phyloP scores from a whole-genome alignment of 2,329 filamentous ascomycete genomes.

The Acrocalymma vagum region DNA sequence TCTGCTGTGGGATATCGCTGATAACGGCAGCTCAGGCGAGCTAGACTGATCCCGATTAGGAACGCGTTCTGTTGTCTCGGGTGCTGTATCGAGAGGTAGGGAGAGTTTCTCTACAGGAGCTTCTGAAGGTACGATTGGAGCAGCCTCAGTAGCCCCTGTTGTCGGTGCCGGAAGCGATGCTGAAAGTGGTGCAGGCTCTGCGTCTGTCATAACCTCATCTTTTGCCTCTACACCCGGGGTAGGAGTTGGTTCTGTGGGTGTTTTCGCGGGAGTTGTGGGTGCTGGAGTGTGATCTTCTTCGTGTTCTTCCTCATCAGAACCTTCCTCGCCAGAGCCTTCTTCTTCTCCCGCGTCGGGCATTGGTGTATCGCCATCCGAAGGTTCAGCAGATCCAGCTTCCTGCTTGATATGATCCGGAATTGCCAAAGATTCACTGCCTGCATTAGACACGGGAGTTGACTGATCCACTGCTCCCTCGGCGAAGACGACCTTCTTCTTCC shows the following conservation, averaged over 20 bases:
- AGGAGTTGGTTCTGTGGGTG: conserved; percentile 19
- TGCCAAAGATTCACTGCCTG: conserved; percentile 32
- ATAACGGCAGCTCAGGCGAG: conserved; percentile 54
- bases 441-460: conserved; percentile 31
- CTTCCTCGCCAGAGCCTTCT: conserved; percentile 58
- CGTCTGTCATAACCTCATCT: conserved; percentile 9
- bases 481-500: conserved; percentile 77
- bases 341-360: conserved; percentile 56
- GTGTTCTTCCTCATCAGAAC: conserved; percentile 56
- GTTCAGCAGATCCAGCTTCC: conserved; percentile 52
- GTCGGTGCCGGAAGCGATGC: neutral
- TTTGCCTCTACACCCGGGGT: conserved; percentile 21
- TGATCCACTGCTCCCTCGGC: conserved; percentile 53
- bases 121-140: conserved; percentile 8
- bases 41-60: conserved; percentile 45
- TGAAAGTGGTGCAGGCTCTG: conserved; percentile 8
- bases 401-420: conserved; percentile 39
- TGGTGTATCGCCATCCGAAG: conserved; percentile 47
- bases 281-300: conserved; percentile 58
- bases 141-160: neutral
- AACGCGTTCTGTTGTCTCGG: conserved; percentile 11
- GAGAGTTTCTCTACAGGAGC: conserved; percentile 13
- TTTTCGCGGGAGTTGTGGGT: conserved; percentile 43
- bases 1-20: conserved; percentile 46
- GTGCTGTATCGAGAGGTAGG: conserved; percentile 1